Base-by-base conservation (phyloP, 768 basidiomycete species). In the Leccinum longicurvipes region DNA sequence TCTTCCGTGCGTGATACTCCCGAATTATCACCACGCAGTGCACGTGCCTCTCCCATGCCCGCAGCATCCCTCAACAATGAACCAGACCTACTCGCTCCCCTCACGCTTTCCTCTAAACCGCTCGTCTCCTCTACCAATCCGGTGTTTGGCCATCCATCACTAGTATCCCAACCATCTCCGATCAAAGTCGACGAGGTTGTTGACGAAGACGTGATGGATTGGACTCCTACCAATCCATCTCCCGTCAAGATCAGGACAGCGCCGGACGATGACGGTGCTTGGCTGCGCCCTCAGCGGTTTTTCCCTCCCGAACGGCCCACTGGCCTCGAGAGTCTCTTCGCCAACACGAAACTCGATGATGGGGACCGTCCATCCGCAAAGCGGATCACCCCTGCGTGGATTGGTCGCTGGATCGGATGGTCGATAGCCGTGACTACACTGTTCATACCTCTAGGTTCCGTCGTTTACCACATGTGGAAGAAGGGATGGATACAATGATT, bases 231-330 rank as follows among this genome's bases (percentile, higher is more conserved):
- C 1, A 74, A 76, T 56, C 56, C 61, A 24, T 64, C 63, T 27
- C 61, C 62, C 6, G 41, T 54, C 53, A 71, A 61, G 48, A 57
- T 51, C 54, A 56, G 63, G 73, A 61, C 58, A 55, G 8, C 50
- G 1, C 51, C 59, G 42, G 59, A 71, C 28, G 59, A 78, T 19
- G 77, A 80, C 51, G 75, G 74, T 8, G 68, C 73, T 24, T 85
- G 80, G 82, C 63, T 91, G 49, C 81, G 83, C 5, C 87, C 85
- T 4, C 89, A 89, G 61, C 78, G 79, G 14, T 91, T 90, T 66
- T 91, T 90, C 60, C 80, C 87, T 15, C 89, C 88, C 0, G 88
- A 90, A 66, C 80, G 82, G 57, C 86, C 88, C 1, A 91, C 89
- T 1, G 89, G 89, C 14, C 76, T 91, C 8, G 89, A 91, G 68